Percentiles rank a stretch among this genome's conserved stretches.
Conservation (phyloP, 495 filamentous ascomycete genomes). For the Endocarpon pusillum region DNA sequence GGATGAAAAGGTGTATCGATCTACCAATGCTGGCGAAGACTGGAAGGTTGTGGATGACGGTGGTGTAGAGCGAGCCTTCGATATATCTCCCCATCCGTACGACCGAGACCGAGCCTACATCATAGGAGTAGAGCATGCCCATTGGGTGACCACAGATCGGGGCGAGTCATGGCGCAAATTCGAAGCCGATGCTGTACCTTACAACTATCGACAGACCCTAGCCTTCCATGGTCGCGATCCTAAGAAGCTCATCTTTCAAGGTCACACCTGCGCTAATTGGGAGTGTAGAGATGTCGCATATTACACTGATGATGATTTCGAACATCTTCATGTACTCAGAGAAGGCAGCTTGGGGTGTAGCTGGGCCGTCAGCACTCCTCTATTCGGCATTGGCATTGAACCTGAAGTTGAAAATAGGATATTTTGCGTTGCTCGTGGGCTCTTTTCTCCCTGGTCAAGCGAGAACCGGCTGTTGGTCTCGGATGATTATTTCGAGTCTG, state of each 20-base stretch:
- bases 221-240: constrained; percentile 67
- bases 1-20: constrained; percentile 44
- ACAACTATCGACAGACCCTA: constrained; percentile 30
- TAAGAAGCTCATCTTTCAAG: constrained; percentile 68
- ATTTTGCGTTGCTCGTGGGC: constrained; percentile 61
- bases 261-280: constrained; percentile 38
- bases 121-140: constrained; percentile 41
- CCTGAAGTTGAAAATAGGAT: constrained; percentile 41
- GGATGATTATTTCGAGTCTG: constrained; percentile 53
- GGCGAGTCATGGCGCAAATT: constrained; percentile 69
- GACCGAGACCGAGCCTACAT: constrained; percentile 65
- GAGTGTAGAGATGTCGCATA: constrained; percentile 32
- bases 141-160: constrained; percentile 68
- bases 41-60: constrained; percentile 48
- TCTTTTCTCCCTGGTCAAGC: constrained; percentile 37
- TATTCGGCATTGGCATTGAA: constrained; percentile 46
- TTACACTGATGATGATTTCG: constrained; percentile 78
- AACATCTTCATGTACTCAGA: constrained; percentile 41
- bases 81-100: constrained; percentile 55
- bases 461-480: constrained; percentile 64
- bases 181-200: constrained; percentile 32
- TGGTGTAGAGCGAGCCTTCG: constrained; percentile 30
- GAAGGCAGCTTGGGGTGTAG: constrained; percentile 52
- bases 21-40: constrained; percentile 55
- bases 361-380: constrained; percentile 61